Percentiles rank a stretch among this genome's conserved stretches.
Evolutionary conservation across 192 early-diverging fungal genomes (phyloP).

Genomic region (Coemansia guatemalensis): DNA sequence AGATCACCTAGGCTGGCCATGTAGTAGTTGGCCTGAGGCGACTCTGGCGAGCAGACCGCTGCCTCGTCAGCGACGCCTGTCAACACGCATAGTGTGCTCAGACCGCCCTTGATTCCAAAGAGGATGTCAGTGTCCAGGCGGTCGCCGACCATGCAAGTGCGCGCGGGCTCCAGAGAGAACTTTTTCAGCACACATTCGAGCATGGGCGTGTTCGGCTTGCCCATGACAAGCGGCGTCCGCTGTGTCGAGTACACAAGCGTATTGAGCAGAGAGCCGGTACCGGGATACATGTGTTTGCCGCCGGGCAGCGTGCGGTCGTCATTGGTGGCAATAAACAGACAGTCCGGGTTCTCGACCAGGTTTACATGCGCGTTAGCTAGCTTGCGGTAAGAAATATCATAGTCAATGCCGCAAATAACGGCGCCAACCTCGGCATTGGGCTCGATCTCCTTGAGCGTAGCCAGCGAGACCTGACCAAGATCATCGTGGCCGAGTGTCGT

Average conservation of each 20-base stretch:
- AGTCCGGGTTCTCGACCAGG: slow-evolving; percentile 64
- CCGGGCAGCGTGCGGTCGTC: slow-evolving; percentile 88
- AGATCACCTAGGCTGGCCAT: slow-evolving; percentile 38
- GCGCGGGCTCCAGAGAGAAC: slow-evolving; percentile 71
- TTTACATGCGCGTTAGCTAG: slow-evolving; percentile 89
- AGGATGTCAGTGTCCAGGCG: slow-evolving; percentile 94
- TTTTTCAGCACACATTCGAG: slow-evolving; percentile 86
- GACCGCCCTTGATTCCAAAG: slow-evolving; percentile 85
- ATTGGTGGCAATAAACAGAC: slow-evolving; percentile 92
- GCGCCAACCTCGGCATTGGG: slow-evolving; percentile 76
- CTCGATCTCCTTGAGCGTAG: slow-evolving; percentile 60
- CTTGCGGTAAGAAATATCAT: slow-evolving; percentile 91
- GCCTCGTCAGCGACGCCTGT: slow-evolving; percentile 65
- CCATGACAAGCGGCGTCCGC: slow-evolving; percentile 79
- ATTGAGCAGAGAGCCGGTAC: slow-evolving; percentile 77
- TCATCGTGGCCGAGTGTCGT: slow-evolving; percentile 58
- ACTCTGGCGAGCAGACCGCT: slow-evolving; percentile 17
- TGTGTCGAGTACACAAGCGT: slow-evolving; percentile 76
- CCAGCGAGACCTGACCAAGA: slow-evolving; percentile 51
- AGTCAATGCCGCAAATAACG: slow-evolving; percentile 92
- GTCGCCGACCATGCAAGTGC: slow-evolving; percentile 97
- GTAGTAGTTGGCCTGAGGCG: slow-evolving; percentile 47
- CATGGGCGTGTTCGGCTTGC: slow-evolving; percentile 94
- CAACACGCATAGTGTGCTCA: slow-evolving; percentile 87
- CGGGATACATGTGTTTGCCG: slow-evolving; percentile 72